Evolutionary conservation across 352 stramenopile genomes (phyloP), one percentile per base, ranked within the genome.

Genomic region (Globisporangium splendens): DNA sequence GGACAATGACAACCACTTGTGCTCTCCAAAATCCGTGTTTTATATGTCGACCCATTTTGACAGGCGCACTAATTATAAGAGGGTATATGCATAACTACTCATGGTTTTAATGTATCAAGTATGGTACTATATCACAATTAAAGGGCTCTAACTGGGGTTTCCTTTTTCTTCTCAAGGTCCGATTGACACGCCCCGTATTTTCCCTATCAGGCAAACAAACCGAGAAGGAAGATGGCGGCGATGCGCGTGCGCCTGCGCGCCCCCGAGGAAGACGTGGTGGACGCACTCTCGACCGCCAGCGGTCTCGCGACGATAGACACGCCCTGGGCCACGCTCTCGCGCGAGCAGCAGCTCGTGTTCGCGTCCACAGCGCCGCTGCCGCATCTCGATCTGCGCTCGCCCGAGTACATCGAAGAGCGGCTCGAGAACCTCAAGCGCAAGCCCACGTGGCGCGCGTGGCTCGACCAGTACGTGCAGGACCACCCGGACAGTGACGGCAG

Each of bases 401-500:
- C 84, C 52, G 85, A 94, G 51, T 87, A 88, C 66, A 94, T 94
- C 38, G 83, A 90, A 50, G 75, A 94, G 64, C 81, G 85, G 15
- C 69, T 94, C 53, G 85, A 94, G 59, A 94, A 94, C 72, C 78
- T 94, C 66, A 94, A 94, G 69, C 75, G 81, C 46, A 79, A 75
- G 41, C 79, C 71, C 8, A 77, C 71, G 22, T 91, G 77, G 77
- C 58, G 44, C 20, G 48, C 78, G 52, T 94, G 72, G 46, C 62
- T 94, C 47, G 82, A 94, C 62, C 69, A 89, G 48, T 94, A 91
- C 63, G 85, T 94, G 41, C 46, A 73, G 35, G 67, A 73, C 12
- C 69, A 85, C 52, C 62, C 79, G 44, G 54, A 77, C 13, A 63
- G 59, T 21, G 81, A 89, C 18, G 53, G 64, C 41, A 66, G 68